These are phyloP conservation scores for Priceomyces fermenticarens DNA, from an alignment of 805 yeast species.

Conservation along the genomic window DNA sequence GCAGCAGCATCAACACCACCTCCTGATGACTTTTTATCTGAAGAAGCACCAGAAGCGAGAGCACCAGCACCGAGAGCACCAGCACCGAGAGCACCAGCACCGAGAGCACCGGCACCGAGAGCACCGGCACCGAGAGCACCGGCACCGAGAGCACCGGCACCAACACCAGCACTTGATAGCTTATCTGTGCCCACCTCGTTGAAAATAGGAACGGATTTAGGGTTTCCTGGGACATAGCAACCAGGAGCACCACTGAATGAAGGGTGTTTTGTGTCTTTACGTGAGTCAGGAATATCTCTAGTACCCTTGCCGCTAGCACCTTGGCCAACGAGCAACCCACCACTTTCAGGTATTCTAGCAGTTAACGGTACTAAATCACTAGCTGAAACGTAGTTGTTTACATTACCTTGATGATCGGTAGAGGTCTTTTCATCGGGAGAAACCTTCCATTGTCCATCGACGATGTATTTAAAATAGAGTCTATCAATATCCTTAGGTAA, in stretches of 20 bases:
- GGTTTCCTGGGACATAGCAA: constrained; percentile 58
- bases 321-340: constrained; percentile 19
- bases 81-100: constrained; percentile 7
- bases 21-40: too few relatives aligned
- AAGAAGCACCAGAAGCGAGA: constrained; percentile 4
- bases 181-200: constrained; percentile 27
- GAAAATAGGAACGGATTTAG: constrained; percentile 49
- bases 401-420: constrained; percentile 48
- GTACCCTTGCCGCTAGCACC: constrained; percentile 35
- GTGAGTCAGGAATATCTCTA: constrained; percentile 29
- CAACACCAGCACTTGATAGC: constrained; percentile 45
- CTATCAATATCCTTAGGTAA: constrained; percentile 40
- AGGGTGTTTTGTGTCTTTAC: constrained; percentile 22
- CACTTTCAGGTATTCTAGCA: constrained; percentile 31
- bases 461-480: constrained; percentile 59
- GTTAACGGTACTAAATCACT: constrained; percentile 26
- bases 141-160: constrained; percentile 69
- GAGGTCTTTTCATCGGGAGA: constrained; percentile 37
- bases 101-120: constrained; percentile 13
- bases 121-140: constrained; percentile 87
- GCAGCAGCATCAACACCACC: constrained; percentile 31
- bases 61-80: constrained; percentile 6
- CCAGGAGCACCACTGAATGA: constrained; percentile 81
- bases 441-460: constrained; percentile 65
- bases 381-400: constrained; percentile 47